These are phyloP conservation scores for Botrytis fabae DNA, from an alignment of 2,329 filamentous ascomycete species.

Conservation along the genomic window DNA sequence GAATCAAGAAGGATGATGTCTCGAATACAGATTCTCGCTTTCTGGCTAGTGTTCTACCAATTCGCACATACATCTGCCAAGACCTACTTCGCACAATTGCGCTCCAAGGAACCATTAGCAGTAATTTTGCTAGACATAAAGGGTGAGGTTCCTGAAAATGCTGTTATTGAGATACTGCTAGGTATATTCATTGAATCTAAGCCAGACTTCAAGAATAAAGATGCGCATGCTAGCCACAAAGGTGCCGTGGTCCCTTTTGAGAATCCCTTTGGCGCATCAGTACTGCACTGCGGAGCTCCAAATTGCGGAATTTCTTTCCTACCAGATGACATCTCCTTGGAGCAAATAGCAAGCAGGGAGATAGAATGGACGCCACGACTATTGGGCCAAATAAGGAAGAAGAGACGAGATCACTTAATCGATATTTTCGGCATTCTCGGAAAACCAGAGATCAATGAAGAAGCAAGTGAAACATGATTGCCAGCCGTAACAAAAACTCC, in stretches of 20 bases:
- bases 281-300: background rate
- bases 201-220: background rate
- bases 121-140: background rate
- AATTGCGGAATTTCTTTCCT: background rate
- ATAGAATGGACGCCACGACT: background rate
- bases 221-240: background rate
- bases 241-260: background rate
- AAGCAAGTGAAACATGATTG: background rate
- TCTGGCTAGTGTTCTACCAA: conserved; percentile 8
- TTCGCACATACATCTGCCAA: background rate
- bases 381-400: background rate
- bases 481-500: background rate
- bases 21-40: background rate
- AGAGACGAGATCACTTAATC: background rate
- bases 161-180: background rate
- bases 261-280: background rate
- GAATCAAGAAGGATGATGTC: background rate
- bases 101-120: background rate
- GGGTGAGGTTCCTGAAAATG: background rate
- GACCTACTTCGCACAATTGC: background rate
- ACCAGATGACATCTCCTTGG: background rate
- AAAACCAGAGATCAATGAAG: background rate
- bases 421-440: background rate
- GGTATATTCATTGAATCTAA: background rate
- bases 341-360: background rate